Conservation (phyloP, 1,139 yeast genomes). For the Fermentozyma sake region DNA sequence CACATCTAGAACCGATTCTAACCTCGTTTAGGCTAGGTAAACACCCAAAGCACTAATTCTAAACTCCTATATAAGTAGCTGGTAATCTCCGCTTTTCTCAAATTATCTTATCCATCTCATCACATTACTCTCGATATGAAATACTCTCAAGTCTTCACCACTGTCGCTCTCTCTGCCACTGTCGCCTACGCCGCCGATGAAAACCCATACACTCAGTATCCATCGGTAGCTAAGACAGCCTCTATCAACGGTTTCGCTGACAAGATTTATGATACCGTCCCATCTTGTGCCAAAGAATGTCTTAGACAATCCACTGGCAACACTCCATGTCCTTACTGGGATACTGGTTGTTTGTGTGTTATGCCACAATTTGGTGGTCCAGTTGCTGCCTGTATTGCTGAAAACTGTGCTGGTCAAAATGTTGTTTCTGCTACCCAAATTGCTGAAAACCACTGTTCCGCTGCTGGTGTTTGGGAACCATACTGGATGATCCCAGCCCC, state of each 20-base stretch:
- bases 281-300: conserved; percentile 44
- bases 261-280: conserved; percentile 35
- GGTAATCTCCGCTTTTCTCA: too few species aligned
- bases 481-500: conserved; percentile 40
- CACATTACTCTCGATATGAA: conserved; percentile 20
- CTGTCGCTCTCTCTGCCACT: conserved; percentile 7
- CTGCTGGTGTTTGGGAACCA: conserved; percentile 39
- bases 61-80: too few species aligned
- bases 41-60: too few species aligned
- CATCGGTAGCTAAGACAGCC: conserved; percentile 46
- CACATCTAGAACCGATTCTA: too few species aligned
- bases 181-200: conserved; percentile 12
- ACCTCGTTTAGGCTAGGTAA: too few species aligned
- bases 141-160: conserved; percentile 16
- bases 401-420: conserved; percentile 27
- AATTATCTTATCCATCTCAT: conserved; percentile 2
- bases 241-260: conserved; percentile 53
- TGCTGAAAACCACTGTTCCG: conserved; percentile 38
- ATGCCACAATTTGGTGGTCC: conserved; percentile 43
- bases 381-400: conserved; percentile 43
- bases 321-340: conserved; percentile 53
- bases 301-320: conserved; percentile 21
- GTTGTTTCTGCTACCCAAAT: conserved; percentile 33
- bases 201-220: conserved; percentile 34
- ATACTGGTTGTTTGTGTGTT: conserved; percentile 50